A percentile compares a stretch with the other conserved stretches of the same genome.
These are phyloP conservation scores for Datura wrightii DNA, from an alignment of 257 asterid species.

Conservation along the genomic window DNA sequence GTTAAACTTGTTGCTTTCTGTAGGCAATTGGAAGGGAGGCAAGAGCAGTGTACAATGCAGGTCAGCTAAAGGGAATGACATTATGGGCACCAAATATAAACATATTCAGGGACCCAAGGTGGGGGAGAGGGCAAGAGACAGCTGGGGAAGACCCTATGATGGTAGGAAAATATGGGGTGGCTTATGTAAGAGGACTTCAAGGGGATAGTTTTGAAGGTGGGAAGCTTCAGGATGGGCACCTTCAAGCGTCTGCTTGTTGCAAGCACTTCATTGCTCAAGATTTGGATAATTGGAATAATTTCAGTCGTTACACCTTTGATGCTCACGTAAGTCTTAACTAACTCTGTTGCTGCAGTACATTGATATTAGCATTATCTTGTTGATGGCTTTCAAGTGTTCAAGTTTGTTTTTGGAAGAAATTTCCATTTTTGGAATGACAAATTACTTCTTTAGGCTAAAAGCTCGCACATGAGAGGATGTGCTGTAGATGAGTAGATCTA, in stretches of 20 bases:
- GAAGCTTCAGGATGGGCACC: conserved; percentile 45
- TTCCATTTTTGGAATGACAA: conserved; percentile 3
- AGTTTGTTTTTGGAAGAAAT: neutral
- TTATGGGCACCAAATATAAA: conserved; percentile 56
- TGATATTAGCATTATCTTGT: neutral
- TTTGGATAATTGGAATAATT: conserved; percentile 72
- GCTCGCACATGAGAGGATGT: neutral
- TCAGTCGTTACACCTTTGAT: conserved; percentile 57
- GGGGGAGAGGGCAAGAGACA: conserved; percentile 59
- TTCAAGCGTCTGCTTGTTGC: conserved; percentile 79
- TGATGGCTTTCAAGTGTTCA: neutral
- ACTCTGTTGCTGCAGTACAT: neutral
- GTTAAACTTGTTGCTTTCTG: neutral
- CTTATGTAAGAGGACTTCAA: conserved; percentile 77
- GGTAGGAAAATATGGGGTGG: conserved; percentile 40
- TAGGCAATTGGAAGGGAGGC: conserved; percentile 53
- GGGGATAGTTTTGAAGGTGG: conserved; percentile 76
- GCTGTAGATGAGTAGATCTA: neutral
- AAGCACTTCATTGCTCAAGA: conserved; percentile 82
- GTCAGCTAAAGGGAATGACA: conserved; percentile 50
- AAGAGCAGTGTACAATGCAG: conserved; percentile 48
- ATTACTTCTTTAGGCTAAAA: neutral
- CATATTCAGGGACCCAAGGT: conserved; percentile 52
- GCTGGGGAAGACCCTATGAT: conserved; percentile 51
- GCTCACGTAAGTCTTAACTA: conserved; percentile 51